phyloP scores from a whole-genome alignment of 73 alveolate genomes.

The Paraurostyla sp. region DNA sequence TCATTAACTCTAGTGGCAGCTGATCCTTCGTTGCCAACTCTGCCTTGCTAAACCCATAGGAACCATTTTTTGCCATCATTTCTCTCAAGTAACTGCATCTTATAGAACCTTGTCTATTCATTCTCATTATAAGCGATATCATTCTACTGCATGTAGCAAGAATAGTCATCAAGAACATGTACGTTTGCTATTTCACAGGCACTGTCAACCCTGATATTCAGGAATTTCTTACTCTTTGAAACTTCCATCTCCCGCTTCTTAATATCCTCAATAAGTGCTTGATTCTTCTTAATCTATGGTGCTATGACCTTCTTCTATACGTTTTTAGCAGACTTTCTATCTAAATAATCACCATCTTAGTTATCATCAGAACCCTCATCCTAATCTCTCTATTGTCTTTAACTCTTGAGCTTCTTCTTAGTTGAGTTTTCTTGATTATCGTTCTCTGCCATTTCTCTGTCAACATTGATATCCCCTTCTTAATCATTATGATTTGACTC shows the following conservation, averaged over 20 bases:
- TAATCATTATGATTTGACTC: background rate
- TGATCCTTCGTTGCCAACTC: constrained; percentile 74
- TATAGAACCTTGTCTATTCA: constrained; percentile 66
- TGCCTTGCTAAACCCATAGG: constrained; percentile 77
- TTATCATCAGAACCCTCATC: background rate
- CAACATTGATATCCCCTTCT: background rate
- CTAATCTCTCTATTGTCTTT: background rate
- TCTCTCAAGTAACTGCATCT: constrained; percentile 75
- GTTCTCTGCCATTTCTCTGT: background rate
- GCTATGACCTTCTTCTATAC: constrained; percentile 34
- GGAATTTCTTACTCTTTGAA: background rate
- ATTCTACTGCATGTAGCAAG: constrained; percentile 37
- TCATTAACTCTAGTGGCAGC: constrained; percentile 59
- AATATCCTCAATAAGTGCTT: constrained; percentile 26
- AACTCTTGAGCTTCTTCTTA: background rate
- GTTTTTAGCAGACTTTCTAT: background rate
- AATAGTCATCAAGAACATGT: constrained; percentile 33
- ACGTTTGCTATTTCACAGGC: constrained; percentile 15
- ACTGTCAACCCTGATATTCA: constrained; percentile 25
- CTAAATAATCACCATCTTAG: background rate
- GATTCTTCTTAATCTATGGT: background rate
- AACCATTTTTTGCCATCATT: constrained; percentile 68
- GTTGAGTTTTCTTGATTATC: background rate
- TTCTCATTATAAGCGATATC: constrained; percentile 43
- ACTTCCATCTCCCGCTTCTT: constrained; percentile 5